Evolutionary conservation across 2,329 filamentous ascomycete genomes (phyloP).

Genomic region (Verticillium alfalfae): DNA sequence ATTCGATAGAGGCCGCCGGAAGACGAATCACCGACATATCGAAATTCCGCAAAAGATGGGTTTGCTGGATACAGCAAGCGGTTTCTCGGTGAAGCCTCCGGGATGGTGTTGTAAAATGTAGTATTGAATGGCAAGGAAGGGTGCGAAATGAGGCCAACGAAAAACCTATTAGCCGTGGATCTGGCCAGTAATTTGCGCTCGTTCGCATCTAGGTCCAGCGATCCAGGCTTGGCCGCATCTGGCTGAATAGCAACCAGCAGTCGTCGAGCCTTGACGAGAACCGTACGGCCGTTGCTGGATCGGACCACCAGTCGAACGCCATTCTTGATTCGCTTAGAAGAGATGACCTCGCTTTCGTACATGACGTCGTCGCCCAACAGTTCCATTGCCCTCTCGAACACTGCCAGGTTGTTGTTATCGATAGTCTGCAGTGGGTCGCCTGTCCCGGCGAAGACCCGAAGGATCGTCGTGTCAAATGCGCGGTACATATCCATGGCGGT

Average conservation of each 20-base stretch:
- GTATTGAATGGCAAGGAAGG: too few relatives aligned
- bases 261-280: too few relatives aligned
- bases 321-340: conserved; percentile 17
- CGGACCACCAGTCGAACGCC: neutral
- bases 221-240: too few relatives aligned
- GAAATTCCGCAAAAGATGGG: neutral
- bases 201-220: too few relatives aligned
- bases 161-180: too few relatives aligned
- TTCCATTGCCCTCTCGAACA: conserved; percentile 28
- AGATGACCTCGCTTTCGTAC: conserved; percentile 24
- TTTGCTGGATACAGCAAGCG: neutral
- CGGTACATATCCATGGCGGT: conserved; percentile 16
- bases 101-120: neutral
- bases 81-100: neutral
- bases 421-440: conserved; percentile 13
- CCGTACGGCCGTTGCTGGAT: too few relatives aligned
- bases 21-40: neutral
- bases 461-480: conserved; percentile 12
- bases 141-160: too few relatives aligned
- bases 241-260: too few relatives aligned
- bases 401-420: conserved; percentile 27
- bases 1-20: neutral
- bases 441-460: neutral
- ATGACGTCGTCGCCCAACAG: conserved; percentile 28
- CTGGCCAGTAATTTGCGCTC: too few relatives aligned